A percentile compares a stretch with the other conserved stretches of the same genome.
Evolutionary conservation across 208 protist species (phyloP).

Genomic region (Leishmania martiniquensis): DNA sequence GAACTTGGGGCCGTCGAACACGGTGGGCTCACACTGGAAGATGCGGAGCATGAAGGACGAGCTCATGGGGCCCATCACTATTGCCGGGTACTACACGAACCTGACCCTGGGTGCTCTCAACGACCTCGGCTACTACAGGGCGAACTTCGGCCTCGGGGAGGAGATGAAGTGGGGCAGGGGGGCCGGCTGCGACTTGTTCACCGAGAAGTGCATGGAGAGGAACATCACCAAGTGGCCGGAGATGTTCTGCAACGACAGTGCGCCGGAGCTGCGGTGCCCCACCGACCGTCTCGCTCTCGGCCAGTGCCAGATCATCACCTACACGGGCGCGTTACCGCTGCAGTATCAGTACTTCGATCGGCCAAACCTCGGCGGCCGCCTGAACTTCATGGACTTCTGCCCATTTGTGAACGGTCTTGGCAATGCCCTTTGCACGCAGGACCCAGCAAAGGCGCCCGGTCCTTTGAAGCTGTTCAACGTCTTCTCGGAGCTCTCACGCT

Average conservation of each 20-base stretch:
- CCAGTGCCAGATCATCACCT: neutral
- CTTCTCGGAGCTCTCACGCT: conserved; percentile 4
- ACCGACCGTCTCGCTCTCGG: neutral
- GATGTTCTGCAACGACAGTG: conserved; percentile 50
- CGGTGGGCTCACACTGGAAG: conserved; percentile 76
- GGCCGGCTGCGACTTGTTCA: conserved; percentile 55
- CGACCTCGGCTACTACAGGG: conserved; percentile 81
- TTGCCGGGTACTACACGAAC: conserved; percentile 47
- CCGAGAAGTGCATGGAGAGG: conserved; percentile 41
- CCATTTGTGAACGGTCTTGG: neutral
- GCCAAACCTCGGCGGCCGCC: neutral
- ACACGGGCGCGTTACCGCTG: neutral
- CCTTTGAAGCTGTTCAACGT: neutral
- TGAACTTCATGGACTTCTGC: neutral
- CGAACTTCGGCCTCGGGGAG: conserved; percentile 57
- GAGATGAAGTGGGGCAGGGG: conserved; percentile 69
- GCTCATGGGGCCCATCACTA: conserved; percentile 59
- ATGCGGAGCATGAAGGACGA: conserved; percentile 73
- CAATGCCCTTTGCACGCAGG: neutral
- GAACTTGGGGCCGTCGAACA: conserved; percentile 34
- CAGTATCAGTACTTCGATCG: neutral
- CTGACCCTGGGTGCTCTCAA: conserved; percentile 85
- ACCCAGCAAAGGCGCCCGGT: neutral
- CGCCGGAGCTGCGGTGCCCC: neutral
- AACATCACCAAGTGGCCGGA: conserved; percentile 31